Conservation (phyloP, 768 basidiomycete genomes). For the Russula lepida region DNA sequence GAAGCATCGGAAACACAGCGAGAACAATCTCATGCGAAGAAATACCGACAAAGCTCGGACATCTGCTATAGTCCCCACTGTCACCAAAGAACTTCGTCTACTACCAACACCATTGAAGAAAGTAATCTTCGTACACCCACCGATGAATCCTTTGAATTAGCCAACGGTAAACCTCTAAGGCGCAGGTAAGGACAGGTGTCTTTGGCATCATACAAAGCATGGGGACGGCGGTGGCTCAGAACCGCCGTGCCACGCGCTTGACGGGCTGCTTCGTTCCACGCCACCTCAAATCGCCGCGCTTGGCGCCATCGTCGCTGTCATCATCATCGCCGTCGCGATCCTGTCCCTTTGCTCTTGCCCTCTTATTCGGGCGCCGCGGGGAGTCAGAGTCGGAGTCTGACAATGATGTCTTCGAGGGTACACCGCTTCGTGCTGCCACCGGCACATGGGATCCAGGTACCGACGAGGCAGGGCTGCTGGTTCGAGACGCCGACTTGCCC, state of each 20-base stretch:
- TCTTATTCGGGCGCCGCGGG: slow-evolving; percentile 39
- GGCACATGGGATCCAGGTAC: slow-evolving; percentile 1
- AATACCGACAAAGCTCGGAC: slow-evolving; percentile 6
- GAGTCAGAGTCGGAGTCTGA: slow-evolving; percentile 44
- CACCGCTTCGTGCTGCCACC: slow-evolving; percentile 2
- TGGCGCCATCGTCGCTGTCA: slow-evolving; percentile 51
- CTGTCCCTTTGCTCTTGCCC: slow-evolving; percentile 28
- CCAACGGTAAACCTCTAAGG: background rate
- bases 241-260: slow-evolving; percentile 67
- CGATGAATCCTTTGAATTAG: background rate
- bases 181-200: background rate
- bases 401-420: slow-evolving; percentile 4
- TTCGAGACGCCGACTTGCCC: slow-evolving; percentile 1
- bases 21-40: slow-evolving; percentile 7
- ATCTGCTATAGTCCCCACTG: background rate
- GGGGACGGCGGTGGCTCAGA: slow-evolving; percentile 34
- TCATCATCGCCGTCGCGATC: slow-evolving; percentile 33
- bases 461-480: background rate
- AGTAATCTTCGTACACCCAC: background rate
- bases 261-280: slow-evolving; percentile 64
- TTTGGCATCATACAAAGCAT: background rate
- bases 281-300: slow-evolving; percentile 34
- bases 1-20: slow-evolving; percentile 11
- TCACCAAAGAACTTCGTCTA: background rate
- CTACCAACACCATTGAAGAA: background rate